Evolutionary conservation across 2,329 filamentous ascomycete genomes (phyloP).

Genomic region (Cercospora sp.): DNA sequence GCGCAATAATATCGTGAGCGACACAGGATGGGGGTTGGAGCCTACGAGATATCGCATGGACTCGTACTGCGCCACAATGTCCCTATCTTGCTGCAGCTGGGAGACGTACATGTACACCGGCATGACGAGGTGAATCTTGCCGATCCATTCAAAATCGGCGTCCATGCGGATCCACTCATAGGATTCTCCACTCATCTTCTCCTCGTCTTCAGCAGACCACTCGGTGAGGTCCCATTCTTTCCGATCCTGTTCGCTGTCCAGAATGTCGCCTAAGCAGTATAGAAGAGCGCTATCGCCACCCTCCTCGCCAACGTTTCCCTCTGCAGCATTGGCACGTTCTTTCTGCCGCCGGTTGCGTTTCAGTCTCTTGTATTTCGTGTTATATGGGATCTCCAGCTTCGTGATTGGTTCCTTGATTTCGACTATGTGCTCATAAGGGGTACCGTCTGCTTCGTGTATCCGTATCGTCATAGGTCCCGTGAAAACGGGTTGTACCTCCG

Average conservation of each 20-base stretch:
- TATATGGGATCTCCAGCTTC: conserved; percentile 94
- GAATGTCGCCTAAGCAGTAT: conserved; percentile 88
- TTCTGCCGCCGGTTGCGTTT: conserved; percentile 84
- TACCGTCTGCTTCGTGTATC: conserved; percentile 97
- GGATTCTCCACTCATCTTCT: conserved; percentile 89
- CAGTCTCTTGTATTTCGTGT: conserved; percentile 96
- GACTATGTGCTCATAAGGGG: conserved; percentile 95
- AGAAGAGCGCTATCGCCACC: conserved; percentile 73
- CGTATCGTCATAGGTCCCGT: conserved; percentile 96
- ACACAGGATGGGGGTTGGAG: conserved; percentile 68
- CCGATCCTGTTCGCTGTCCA: conserved; percentile 79
- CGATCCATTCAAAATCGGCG: conserved; percentile 97
- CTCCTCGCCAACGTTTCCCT: conserved; percentile 57
- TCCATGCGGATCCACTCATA: conserved; percentile 99
- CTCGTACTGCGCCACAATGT: conserved; percentile 82
- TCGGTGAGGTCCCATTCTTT: conserved; percentile 81
- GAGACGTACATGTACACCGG: conserved; percentile 97
- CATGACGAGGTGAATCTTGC: conserved; percentile 77
- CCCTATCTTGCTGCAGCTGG: conserved; percentile 93
- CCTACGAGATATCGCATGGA: conserved; percentile 36
- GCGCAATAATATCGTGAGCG: conserved; percentile 83
- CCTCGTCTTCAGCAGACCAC: conserved; percentile 86
- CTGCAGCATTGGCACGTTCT: conserved; percentile 66
- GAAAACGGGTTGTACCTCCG: conserved; percentile 65
- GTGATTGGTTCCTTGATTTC: conserved; percentile 86